Conservation (phyloP, 805 yeast genomes). For the Starmerella etchellsii region DNA sequence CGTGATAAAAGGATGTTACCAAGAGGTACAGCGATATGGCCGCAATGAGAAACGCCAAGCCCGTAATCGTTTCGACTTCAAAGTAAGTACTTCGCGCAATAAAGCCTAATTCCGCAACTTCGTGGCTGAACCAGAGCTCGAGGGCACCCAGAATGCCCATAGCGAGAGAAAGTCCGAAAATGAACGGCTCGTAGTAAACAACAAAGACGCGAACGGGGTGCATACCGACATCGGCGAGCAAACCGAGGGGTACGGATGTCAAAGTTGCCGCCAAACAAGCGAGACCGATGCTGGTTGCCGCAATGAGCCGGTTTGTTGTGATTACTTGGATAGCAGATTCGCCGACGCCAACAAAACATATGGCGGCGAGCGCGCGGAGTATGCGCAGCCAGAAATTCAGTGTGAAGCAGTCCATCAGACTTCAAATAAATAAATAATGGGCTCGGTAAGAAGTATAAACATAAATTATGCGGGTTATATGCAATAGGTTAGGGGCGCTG, state of each 20-base stretch:
- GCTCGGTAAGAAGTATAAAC: not conserved
- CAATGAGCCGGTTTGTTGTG: not conserved
- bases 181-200: not conserved
- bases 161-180: not conserved
- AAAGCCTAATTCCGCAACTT: not conserved
- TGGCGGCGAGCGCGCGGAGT: not conserved
- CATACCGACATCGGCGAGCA: not conserved
- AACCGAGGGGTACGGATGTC: not conserved
- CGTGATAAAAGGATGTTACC: too few relatives aligned
- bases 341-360: not conserved
- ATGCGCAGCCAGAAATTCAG: not conserved
- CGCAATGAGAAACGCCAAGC: not conserved
- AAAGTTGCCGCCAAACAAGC: not conserved
- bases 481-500: conserved; percentile 1
- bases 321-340: not conserved
- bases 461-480: not conserved
- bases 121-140: not conserved
- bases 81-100: not conserved
- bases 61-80: not conserved
- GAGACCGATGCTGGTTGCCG: not conserved
- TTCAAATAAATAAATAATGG: too few relatives aligned
- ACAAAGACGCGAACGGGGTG: not conserved
- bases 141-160: not conserved
- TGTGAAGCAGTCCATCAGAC: not conserved
- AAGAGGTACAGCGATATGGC: not conserved